phyloP scores from a whole-genome alignment of 257 asterid species.

The Echium plantagineum region DNA sequence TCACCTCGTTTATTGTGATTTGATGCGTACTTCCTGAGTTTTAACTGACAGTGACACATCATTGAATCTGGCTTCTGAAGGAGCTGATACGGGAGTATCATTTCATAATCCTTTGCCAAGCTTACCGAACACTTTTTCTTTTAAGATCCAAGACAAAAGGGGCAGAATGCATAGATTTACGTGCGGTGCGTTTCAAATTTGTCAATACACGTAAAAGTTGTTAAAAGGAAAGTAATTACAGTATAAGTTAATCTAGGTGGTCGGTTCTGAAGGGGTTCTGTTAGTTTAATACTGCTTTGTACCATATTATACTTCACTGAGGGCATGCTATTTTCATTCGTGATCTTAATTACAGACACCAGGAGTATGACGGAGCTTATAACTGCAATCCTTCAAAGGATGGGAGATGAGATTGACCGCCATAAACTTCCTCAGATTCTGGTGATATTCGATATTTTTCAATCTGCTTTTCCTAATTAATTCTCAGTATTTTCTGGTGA shows the following conservation, averaged over 20 bases:
- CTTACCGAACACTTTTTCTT: constrained; percentile 45
- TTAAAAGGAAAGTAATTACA: too few species aligned
- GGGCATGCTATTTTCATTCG: constrained; percentile 9
- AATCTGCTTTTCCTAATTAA: background rate
- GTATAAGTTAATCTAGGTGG: background rate
- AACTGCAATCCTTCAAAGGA: constrained; percentile 76
- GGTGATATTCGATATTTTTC: constrained; percentile 21
- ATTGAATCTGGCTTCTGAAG: constrained; percentile 72
- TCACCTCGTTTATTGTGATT: background rate
- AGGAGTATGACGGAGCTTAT: constrained; percentile 59
- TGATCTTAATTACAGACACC: constrained; percentile 28
- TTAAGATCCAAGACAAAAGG: constrained; percentile 82
- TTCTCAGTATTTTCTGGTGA: too few species aligned
- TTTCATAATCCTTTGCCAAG: constrained; percentile 40
- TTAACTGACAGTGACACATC: constrained; percentile 54
- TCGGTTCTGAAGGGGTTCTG: background rate
- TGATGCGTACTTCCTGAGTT: constrained; percentile 17
- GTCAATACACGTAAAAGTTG: background rate
- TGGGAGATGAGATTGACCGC: constrained; percentile 81
- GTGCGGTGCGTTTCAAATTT: constrained; percentile 39
- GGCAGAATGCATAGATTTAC: constrained; percentile 93
- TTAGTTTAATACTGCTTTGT: too few species aligned
- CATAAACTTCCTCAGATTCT: constrained; percentile 81
- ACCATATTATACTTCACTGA: too few species aligned
- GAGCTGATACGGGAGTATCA: constrained; percentile 54